A percentile compares a stretch with the other conserved stretches of the same genome.
Conservation (phyloP, 2,329 filamentous ascomycete genomes). For the Moelleriella libera region DNA sequence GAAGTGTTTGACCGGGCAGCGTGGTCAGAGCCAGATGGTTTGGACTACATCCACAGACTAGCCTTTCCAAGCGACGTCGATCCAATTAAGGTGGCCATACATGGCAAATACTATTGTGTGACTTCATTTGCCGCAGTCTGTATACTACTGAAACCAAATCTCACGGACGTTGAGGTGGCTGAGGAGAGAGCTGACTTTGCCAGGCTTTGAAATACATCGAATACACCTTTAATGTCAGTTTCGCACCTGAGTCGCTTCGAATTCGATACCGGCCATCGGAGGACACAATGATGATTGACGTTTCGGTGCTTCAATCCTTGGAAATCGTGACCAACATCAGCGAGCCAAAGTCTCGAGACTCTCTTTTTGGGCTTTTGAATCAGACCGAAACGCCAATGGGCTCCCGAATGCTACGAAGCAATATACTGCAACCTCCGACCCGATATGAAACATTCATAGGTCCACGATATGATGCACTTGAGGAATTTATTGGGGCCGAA, state of each 20-base stretch:
- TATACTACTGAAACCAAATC: slow-evolving; percentile 2
- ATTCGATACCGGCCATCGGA: slow-evolving; percentile 81
- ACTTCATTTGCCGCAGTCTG: slow-evolving; percentile 76
- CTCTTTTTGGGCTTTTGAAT: slow-evolving; percentile 74
- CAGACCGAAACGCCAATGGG: slow-evolving; percentile 84
- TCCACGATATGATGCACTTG: slow-evolving; percentile 66
- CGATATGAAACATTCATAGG: slow-evolving; percentile 47
- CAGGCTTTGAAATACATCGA: slow-evolving; percentile 76
- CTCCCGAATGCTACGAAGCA: slow-evolving; percentile 65
- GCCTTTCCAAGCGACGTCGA: slow-evolving; percentile 70
- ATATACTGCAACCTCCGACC: slow-evolving; percentile 79
- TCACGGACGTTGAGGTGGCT: not conserved
- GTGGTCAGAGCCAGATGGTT: slow-evolving; percentile 68
- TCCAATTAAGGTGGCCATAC: slow-evolving; percentile 62
- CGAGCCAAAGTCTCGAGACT: slow-evolving; percentile 63
- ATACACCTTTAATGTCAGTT: slow-evolving; percentile 49
- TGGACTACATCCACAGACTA: slow-evolving; percentile 66
- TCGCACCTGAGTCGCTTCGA: slow-evolving; percentile 28
- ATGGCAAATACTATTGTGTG: slow-evolving; percentile 75
- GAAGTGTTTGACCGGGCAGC: slow-evolving; percentile 56
- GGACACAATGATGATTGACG: slow-evolving; percentile 90
- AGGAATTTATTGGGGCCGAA: slow-evolving; percentile 69
- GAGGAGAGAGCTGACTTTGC: not conserved
- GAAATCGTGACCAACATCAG: slow-evolving; percentile 84
- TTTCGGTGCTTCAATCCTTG: slow-evolving; percentile 72